phyloP scores from a whole-genome alignment of 768 basidiomycete species.

The Rhodocollybia butyracea region DNA sequence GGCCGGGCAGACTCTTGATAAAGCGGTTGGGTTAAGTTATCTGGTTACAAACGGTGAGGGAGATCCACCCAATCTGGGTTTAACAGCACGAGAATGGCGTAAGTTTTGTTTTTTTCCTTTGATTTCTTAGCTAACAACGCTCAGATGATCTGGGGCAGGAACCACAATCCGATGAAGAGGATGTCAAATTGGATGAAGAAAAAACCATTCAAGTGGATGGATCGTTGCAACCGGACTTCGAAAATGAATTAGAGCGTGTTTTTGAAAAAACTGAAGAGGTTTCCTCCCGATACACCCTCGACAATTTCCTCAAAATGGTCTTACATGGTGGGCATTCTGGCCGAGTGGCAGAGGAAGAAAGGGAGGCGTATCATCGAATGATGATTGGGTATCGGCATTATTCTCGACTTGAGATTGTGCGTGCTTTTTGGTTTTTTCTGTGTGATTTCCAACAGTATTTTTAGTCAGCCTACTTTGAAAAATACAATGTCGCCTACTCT shows the following conservation, averaged over 20 bases:
- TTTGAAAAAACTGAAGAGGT: neutral
- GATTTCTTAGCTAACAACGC: neutral
- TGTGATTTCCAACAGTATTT: too few relatives aligned
- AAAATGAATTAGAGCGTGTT: neutral
- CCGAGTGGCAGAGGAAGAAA: neutral
- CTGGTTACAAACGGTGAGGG: neutral
- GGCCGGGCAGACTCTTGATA: neutral
- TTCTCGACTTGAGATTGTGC: neutral
- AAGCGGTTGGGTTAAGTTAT: neutral
- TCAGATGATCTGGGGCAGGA: neutral
- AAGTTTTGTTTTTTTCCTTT: neutral
- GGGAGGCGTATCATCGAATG: neutral
- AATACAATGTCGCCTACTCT: too few relatives aligned
- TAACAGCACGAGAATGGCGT: neutral
- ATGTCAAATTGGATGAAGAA: too few relatives aligned
- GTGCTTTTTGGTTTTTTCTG: neutral
- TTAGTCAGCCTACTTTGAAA: too few relatives aligned
- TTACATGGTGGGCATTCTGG: neutral
- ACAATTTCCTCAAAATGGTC: neutral
- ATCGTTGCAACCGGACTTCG: neutral
- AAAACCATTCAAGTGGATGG: too few relatives aligned
- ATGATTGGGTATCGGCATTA: neutral
- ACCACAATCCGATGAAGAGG: neutral
- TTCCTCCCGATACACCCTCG: neutral
- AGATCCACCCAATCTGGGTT: neutral